phyloP scores from a whole-genome alignment of 371 early-diverging fungal genomes.

The Smittium culicis region DNA sequence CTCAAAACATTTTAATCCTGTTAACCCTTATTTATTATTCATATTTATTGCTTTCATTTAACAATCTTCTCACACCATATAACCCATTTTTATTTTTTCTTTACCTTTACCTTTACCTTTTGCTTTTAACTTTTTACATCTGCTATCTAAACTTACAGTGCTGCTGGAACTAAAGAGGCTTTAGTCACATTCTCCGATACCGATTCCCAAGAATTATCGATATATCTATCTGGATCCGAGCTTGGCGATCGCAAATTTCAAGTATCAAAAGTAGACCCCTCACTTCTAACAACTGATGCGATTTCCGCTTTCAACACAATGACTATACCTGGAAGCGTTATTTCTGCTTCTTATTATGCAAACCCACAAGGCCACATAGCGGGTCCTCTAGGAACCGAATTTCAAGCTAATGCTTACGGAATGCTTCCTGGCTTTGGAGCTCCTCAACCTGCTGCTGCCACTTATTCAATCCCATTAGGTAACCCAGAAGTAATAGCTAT shows the following conservation, averaged over 20 bases:
- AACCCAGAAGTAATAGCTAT: constrained; percentile 28
- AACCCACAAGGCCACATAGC: neutral
- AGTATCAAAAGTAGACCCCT: constrained; percentile 25
- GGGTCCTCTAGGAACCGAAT: neutral
- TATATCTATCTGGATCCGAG: constrained; percentile 47
- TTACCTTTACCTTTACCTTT: too few relatives aligned
- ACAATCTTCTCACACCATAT: too few relatives aligned
- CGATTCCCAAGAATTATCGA: constrained; percentile 13
- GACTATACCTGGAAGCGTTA: constrained; percentile 2
- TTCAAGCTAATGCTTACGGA: neutral
- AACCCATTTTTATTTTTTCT: too few relatives aligned
- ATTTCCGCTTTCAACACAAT: constrained; percentile 22
- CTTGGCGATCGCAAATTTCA: constrained; percentile 45
- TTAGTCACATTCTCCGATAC: neutral
- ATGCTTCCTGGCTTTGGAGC: too few relatives aligned
- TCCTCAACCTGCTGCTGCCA: neutral
- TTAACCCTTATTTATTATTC: too few relatives aligned
- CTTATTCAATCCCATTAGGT: constrained; percentile 31
- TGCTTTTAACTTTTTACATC: too few relatives aligned
- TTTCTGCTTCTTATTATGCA: neutral
- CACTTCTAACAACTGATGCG: constrained; percentile 11
- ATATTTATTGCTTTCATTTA: too few relatives aligned
- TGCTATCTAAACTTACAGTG: too few relatives aligned
- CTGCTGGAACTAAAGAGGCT: neutral
- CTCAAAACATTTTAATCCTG: too few relatives aligned